phyloP scores from a whole-genome alignment of 2,329 filamentous ascomycete genomes.

The Pseudocercospora eumusae region DNA sequence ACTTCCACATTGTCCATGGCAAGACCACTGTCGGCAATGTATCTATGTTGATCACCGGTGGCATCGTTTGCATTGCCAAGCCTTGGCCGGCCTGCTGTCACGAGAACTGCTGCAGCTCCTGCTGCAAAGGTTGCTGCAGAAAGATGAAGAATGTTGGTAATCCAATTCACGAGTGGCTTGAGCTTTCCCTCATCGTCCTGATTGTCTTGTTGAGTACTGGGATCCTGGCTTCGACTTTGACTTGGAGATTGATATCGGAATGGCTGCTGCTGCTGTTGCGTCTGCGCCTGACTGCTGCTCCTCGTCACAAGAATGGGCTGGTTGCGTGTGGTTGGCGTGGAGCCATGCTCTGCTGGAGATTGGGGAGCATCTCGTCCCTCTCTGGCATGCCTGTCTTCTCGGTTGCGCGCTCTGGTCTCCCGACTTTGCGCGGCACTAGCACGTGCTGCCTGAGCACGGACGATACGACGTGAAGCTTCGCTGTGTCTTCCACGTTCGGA shows the following conservation, averaged over 20 bases:
- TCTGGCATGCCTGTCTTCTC: slow-evolving; percentile 32
- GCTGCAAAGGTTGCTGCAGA: slow-evolving; percentile 25
- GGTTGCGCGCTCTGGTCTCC: slow-evolving; percentile 39
- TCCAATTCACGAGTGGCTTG: slow-evolving; percentile 29
- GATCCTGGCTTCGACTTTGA: slow-evolving; percentile 13
- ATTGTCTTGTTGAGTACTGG: slow-evolving; percentile 7
- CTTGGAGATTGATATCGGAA: slow-evolving; percentile 9
- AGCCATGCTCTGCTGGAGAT: slow-evolving; percentile 17
- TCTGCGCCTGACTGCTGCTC: slow-evolving; percentile 6
- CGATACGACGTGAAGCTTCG: slow-evolving; percentile 37
- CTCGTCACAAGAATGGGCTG: slow-evolving; percentile 10
- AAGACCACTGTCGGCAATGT: slow-evolving; percentile 26
- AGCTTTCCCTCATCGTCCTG: slow-evolving; percentile 18
- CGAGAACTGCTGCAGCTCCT: slow-evolving; percentile 22
- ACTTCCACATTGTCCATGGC: slow-evolving; percentile 25
- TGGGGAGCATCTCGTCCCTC: slow-evolving; percentile 24
- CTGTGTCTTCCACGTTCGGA: slow-evolving; percentile 37
- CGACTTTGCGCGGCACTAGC: slow-evolving; percentile 39
- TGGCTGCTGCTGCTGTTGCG: slow-evolving; percentile 12
- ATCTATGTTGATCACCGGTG: slow-evolving; percentile 12
- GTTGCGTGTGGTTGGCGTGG: slow-evolving; percentile 12
- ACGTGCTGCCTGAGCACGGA: slow-evolving; percentile 39
- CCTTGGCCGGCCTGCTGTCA: slow-evolving; percentile 18
- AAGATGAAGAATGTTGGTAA: slow-evolving; percentile 30
- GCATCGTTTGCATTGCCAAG: slow-evolving; percentile 22